Conservation (phyloP, 2,329 filamentous ascomycete species). For the Fusarium coicis region DNA sequence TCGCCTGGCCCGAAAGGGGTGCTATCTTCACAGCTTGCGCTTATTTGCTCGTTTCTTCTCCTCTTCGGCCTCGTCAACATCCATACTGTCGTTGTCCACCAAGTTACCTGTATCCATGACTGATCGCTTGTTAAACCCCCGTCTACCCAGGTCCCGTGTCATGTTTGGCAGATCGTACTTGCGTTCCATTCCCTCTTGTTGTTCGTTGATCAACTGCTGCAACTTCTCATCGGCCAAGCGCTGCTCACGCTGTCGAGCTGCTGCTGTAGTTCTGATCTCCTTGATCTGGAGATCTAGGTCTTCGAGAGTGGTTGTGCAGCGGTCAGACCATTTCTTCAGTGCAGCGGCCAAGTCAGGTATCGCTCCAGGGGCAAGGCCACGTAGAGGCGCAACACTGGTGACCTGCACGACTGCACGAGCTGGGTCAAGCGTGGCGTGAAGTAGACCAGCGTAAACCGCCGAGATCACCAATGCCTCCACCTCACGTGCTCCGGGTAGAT, state of each 20-base stretch:
- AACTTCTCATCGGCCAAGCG: conserved; percentile 59
- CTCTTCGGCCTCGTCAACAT: conserved; percentile 65
- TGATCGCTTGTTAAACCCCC: conserved; percentile 47
- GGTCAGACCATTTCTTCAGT: conserved; percentile 79
- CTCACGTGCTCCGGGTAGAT: conserved; percentile 72
- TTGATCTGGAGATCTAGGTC: conserved; percentile 82
- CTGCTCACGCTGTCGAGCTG: conserved; percentile 62
- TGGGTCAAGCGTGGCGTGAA: conserved; percentile 86
- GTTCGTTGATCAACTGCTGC: conserved; percentile 59
- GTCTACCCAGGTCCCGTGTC: conserved; percentile 42
- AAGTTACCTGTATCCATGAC: conserved; percentile 58
- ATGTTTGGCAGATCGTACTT: conserved; percentile 39
- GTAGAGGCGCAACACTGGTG: conserved; percentile 82
- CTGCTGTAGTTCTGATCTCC: conserved; percentile 69
- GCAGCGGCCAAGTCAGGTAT: conserved; percentile 75
- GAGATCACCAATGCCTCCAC: conserved; percentile 89
- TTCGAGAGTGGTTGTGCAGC: conserved; percentile 78
- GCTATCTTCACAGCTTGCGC: conserved; percentile 59
- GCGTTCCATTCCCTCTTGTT: conserved; percentile 55
- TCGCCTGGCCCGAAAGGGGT: neutral
- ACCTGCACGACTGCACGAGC: conserved; percentile 79
- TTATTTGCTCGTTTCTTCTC: conserved; percentile 63
- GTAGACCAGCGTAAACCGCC: conserved; percentile 85
- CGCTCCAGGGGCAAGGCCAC: conserved; percentile 81
- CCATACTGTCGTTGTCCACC: conserved; percentile 63